Conservation (phyloP, 2,329 filamentous ascomycete genomes). For the Trichophyton benhamiae region DNA sequence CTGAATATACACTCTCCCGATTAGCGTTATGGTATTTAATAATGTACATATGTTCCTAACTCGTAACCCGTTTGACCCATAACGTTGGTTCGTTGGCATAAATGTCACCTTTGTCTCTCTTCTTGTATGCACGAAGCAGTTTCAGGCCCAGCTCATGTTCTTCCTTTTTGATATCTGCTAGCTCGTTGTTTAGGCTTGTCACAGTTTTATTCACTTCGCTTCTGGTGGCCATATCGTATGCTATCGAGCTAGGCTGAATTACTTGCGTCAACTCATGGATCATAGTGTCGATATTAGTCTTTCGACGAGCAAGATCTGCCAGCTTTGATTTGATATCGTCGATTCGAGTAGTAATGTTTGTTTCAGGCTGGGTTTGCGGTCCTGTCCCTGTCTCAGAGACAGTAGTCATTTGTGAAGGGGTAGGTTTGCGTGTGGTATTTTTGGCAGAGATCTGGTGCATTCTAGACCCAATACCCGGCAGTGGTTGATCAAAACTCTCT, state of each 20-base stretch:
- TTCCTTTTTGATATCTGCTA: constrained; percentile 61
- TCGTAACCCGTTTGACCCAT: constrained; percentile 69
- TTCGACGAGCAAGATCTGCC: constrained; percentile 52
- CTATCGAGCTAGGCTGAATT: constrained; percentile 57
- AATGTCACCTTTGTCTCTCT: constrained; percentile 50
- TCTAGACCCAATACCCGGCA: constrained; percentile 21
- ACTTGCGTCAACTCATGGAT: constrained; percentile 68
- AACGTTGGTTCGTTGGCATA: constrained; percentile 45
- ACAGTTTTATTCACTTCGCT: constrained; percentile 52
- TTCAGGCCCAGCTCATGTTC: constrained; percentile 68
- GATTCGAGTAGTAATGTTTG: constrained; percentile 51
- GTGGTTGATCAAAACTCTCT: constrained; percentile 25
- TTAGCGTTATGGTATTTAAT: background rate
- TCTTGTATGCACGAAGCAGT: constrained; percentile 62
- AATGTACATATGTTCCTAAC: constrained; percentile 28
- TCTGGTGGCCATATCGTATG: constrained; percentile 51
- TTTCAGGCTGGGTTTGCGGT: constrained; percentile 50
- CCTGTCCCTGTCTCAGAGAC: constrained; percentile 41
- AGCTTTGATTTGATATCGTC: constrained; percentile 54
- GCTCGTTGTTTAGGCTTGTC: constrained; percentile 50
- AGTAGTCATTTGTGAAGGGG: constrained; percentile 24
- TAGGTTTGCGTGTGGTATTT: constrained; percentile 31
- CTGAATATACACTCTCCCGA: background rate
- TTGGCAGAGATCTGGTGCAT: constrained; percentile 27
- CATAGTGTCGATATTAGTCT: constrained; percentile 57